A percentile compares a stretch with the other conserved stretches of the same genome.
Evolutionary conservation across 257 asterid species (phyloP).

Genomic region (Jasminum sambac): DNA sequence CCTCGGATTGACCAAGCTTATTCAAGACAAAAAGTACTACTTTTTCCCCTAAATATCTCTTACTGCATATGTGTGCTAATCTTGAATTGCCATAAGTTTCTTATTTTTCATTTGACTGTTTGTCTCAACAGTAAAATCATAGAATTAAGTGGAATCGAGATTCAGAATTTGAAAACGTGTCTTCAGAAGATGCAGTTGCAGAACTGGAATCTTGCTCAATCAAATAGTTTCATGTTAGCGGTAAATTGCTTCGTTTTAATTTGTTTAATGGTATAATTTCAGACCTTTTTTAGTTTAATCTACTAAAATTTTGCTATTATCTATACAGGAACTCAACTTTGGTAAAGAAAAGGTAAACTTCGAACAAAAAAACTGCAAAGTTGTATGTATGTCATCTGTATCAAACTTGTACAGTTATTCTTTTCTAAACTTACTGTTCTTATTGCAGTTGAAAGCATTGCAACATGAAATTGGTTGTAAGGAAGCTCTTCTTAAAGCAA

Average conservation of each 20-base stretch:
- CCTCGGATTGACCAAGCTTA: conserved; percentile 62
- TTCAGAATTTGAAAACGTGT: conserved; percentile 55
- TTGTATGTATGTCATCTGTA: background rate
- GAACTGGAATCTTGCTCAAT: conserved; percentile 83
- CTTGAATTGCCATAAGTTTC: background rate
- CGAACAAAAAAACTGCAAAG: background rate
- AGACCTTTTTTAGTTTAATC: conserved; percentile 18
- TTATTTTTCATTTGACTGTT: background rate
- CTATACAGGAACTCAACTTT: conserved; percentile 71
- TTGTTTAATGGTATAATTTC: background rate
- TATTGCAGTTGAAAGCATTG: conserved; percentile 57
- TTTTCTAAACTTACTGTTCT: conserved; percentile 4
- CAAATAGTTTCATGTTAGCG: conserved; percentile 71
- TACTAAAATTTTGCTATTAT: conserved; percentile 13
- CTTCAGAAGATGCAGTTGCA: conserved; percentile 84
- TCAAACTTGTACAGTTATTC: background rate
- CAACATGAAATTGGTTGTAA: conserved; percentile 77
- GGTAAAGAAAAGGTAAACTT: conserved; percentile 67
- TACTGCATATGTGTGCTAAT: background rate
- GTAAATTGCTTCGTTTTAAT: conserved; percentile 36
- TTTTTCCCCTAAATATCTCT: background rate
- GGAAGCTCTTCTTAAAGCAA: conserved; percentile 68
- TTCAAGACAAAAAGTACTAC: conserved; percentile 73
- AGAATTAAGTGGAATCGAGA: conserved; percentile 72
- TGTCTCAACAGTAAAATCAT: conserved; percentile 66